Base-by-base conservation (phyloP, 371 early-diverging fungal genomes). In the Entomophthora muscae region DNA sequence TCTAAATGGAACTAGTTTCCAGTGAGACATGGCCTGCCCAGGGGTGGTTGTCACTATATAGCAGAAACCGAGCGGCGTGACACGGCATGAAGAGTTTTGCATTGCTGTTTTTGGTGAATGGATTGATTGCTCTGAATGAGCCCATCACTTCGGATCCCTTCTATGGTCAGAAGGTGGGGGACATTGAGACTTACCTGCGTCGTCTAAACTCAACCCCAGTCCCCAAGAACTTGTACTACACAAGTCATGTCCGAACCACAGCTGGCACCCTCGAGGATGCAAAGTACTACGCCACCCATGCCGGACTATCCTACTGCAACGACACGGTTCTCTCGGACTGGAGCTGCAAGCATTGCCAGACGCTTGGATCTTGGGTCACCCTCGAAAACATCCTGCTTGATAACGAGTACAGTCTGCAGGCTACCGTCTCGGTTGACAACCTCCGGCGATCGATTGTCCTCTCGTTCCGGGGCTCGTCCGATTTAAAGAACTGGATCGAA, bases 391-490 rank as follows among this genome's bases (percentile, higher is more conserved):
- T 32, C 13, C 1, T 32, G 2, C 13, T 12, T n/a, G 24, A 29
- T 28, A 2, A 26, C 12, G 23, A 21, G 42, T 62, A 26, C 26
- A 32, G 31, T 1, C 12, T 13, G 30, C 1, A 42, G 12, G 61
- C 32, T 30, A 61, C 30, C 17, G 17, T 62, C 3, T 17, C 53
- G 2, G 1, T 62, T 5, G 30, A 62, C 28, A 26, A 12, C 7
- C 21, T 52, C 2, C 63, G 55, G n/a, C 33, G 28, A 22, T 2
- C 24, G 1, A 63, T 63, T 23, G 52, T 63, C 28, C 31, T 63
- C 31, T 63, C 63, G 22, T 63, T 52, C 52, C 53, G 63, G n/a
- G 63, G 63, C 30, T 52, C 30, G 23, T 24, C 52, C 23, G 52
- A 63, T 27, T 29, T 24, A 3, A n/a, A 28, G 23, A 63, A 63